Conservation (phyloP, 75 land plant genomes). For the Isoetes taiwanensis region DNA sequence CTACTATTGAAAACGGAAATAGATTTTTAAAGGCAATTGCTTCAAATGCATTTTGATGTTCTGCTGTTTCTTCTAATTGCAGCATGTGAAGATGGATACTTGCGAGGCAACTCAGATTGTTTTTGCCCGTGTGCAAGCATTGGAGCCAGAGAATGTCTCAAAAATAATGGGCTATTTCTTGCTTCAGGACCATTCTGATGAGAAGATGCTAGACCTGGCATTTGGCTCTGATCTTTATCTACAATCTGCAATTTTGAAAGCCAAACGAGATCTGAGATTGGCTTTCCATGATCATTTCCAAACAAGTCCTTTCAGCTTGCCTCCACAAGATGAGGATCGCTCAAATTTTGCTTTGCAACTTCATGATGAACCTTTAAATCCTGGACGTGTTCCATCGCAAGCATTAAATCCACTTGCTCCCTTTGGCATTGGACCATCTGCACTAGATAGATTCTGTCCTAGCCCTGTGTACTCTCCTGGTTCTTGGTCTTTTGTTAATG, state of each 20-base stretch:
- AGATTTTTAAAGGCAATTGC: too few relatives aligned
- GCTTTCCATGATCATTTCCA: not conserved
- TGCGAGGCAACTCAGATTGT: constrained; percentile 3
- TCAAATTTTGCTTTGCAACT: not conserved
- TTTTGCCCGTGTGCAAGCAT: constrained; percentile 3
- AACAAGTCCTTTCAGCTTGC: not conserved
- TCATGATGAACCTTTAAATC: not conserved
- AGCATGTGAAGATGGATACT: not conserved
- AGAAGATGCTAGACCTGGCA: not conserved
- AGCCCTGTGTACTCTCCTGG: too few relatives aligned
- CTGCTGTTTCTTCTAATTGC: too few relatives aligned
- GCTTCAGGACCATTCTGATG: not conserved
- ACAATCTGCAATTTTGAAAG: not conserved
- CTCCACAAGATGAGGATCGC: not conserved
- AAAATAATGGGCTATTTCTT: not conserved
- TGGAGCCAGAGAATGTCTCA: constrained; percentile 6
- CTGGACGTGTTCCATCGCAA: not conserved
- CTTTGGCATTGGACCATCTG: not conserved
- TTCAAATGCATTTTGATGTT: too few relatives aligned
- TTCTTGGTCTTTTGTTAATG: too few relatives aligned
- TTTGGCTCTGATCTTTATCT: not conserved
- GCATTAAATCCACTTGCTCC: not conserved
- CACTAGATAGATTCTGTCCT: not conserved
- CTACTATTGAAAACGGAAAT: too few relatives aligned
- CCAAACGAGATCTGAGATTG: constrained; percentile 1